Evolutionary conservation across 169 alveolate genomes (phyloP), one percentile per base, ranked within the genome.

Genomic region (Eimeria brunetti): DNA sequence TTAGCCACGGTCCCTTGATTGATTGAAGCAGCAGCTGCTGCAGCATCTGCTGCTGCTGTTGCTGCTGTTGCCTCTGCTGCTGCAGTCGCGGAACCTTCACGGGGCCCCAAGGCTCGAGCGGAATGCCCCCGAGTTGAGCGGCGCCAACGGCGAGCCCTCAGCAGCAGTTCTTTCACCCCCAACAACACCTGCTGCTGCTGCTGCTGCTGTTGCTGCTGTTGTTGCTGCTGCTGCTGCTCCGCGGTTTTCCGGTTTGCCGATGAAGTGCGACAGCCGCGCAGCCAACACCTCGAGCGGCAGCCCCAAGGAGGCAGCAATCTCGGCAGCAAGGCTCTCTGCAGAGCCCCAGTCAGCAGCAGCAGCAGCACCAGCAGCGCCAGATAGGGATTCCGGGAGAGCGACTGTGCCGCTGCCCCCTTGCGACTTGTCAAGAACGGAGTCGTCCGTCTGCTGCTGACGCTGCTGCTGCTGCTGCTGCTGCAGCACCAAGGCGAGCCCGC

Each of bases 231-330:
- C 83, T 73, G 56, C 83, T 27, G 46, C 51, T 27, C 49, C 38
- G 20, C 88, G 60, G 67, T 64, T 64, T 27, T 78, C 88, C n/a
- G 88, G 44, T 30, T 44, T n/a, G 46, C 64, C 16, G 36, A 78
- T 78, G 38, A 78, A 78, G 12, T 20, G 88, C 11, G 88, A 78
- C 44, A 78, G 88, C 60, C 88, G 88, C 44, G 60, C 88, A 18
- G 88, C 88, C 14, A 78, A 49, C 64, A 41, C 88, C 88, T 78
- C 88, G n/a, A 78, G 24, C 12, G 88, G 88, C 60, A 78, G 49
- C 18, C 88, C 88, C 88, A 78, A 22, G 14, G 88, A 78, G 44
- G 88, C 60, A 73, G 83, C 83, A 73, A 73, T 73, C 24, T 73
- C 83, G 7, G 83, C 83, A 36, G 83, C 83, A 73, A 73, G 49